phyloP scores from a whole-genome alignment of 306 rosid species.

The Vicia sativa region DNA sequence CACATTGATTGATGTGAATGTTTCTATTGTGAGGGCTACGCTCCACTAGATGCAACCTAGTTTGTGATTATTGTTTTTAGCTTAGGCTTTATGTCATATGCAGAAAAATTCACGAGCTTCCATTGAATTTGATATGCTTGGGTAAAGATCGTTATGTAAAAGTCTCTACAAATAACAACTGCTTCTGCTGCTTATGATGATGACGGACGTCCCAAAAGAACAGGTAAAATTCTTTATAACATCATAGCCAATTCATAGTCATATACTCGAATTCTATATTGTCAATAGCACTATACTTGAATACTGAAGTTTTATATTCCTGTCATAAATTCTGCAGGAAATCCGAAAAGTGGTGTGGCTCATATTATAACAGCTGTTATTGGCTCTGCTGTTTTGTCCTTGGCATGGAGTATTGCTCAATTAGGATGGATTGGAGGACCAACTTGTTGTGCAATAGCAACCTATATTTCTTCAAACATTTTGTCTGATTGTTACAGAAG shows the following conservation, averaged over 20 bases:
- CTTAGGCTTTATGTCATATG: not conserved
- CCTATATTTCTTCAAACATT: conserved; percentile 58
- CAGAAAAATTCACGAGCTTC: conserved; percentile 27
- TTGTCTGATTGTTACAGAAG: conserved; percentile 67
- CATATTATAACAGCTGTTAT: conserved; percentile 79
- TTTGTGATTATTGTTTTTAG: not conserved
- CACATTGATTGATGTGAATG: no score
- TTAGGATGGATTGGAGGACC: conserved; percentile 79
- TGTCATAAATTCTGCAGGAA: conserved; percentile 43
- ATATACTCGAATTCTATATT: not conserved
- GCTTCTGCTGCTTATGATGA: conserved; percentile 48
- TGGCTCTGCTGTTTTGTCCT: conserved; percentile 72
- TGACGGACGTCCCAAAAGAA: conserved; percentile 60
- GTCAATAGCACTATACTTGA: no score
- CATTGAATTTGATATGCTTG: not conserved
- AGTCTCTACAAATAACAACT: conserved; percentile 47
- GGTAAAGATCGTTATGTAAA: conserved; percentile 51
- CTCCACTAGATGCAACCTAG: no score
- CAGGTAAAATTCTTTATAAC: conserved; percentile 48
- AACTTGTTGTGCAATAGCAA: conserved; percentile 49
- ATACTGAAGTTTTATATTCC: conserved; percentile 20
- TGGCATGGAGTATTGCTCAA: conserved; percentile 72
- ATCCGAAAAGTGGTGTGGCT: conserved; percentile 55
- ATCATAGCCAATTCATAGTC: conserved; percentile 24
- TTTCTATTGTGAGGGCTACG: no score